Evolutionary conservation across 1,139 yeast genomes (phyloP).

Genomic region (Meyerozyma carpophila): DNA sequence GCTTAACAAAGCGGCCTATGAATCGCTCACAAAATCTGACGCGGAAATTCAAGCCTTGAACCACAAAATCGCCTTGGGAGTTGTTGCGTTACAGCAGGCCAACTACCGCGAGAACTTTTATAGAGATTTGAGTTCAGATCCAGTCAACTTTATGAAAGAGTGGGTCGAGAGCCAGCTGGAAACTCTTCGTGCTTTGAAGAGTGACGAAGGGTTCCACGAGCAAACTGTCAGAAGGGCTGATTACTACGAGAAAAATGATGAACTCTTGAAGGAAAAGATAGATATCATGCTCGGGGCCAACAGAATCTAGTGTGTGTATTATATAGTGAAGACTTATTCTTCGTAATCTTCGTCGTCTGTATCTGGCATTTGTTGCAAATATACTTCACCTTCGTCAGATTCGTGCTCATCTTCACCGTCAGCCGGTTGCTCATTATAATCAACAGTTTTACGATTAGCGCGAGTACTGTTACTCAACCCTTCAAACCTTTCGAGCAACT

Average conservation of each 20-base stretch:
- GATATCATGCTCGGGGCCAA: conserved; percentile 55
- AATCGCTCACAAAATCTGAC: conserved; percentile 38
- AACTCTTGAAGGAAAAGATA: conserved; percentile 65
- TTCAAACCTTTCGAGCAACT: conserved; percentile 7
- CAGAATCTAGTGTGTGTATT: conserved; percentile 11
- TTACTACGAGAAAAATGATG: conserved; percentile 69
- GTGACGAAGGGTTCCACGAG: conserved; percentile 88
- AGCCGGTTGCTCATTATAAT: conserved; percentile 8
- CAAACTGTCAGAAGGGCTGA: conserved; percentile 81
- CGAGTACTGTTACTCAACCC: neutral
- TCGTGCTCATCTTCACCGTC: conserved; percentile 8
- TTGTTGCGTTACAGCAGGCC: conserved; percentile 62
- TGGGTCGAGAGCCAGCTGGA: conserved; percentile 75
- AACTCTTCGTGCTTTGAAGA: conserved; percentile 68
- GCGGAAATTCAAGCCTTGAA: conserved; percentile 52
- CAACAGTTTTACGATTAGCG: conserved; percentile 7
- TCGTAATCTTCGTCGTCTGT: conserved; percentile 9
- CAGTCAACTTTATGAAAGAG: conserved; percentile 65
- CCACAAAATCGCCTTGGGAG: conserved; percentile 54
- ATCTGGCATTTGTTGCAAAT: neutral
- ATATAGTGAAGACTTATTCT: neutral
- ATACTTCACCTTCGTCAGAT: conserved; percentile 10
- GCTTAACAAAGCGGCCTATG: conserved; percentile 34
- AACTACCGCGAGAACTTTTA: conserved; percentile 52
- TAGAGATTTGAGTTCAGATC: conserved; percentile 66